phyloP scores from a whole-genome alignment of 2,329 filamentous ascomycete genomes.

The Hypoxylon sp. region DNA sequence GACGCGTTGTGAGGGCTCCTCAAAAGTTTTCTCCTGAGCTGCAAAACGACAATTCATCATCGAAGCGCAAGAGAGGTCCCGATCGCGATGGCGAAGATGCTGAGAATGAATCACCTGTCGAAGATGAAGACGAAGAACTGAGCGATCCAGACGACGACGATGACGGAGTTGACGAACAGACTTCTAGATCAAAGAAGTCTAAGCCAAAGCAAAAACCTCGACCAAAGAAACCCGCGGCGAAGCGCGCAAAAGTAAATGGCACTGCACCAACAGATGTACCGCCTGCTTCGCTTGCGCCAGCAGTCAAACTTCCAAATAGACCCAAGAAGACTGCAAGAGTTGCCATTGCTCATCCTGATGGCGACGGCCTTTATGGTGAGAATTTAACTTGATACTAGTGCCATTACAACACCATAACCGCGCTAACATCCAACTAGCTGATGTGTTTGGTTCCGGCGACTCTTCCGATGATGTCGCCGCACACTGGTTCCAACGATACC shows the following conservation, averaged over 20 bases:
- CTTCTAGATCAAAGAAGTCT: constrained; percentile 57
- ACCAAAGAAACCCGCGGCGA: constrained; percentile 71
- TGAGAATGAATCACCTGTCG: constrained; percentile 57
- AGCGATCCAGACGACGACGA: constrained; percentile 62
- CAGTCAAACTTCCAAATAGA: constrained; percentile 62
- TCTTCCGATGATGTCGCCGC: constrained; percentile 70
- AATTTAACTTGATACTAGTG: constrained; percentile 22
- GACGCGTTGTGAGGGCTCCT: constrained; percentile 75
- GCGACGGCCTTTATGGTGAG: constrained; percentile 71
- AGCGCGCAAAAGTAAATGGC: constrained; percentile 76
- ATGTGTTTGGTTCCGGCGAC: constrained; percentile 74
- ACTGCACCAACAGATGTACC: constrained; percentile 57
- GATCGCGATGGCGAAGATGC: constrained; percentile 64
- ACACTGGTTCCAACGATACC: constrained; percentile 73
- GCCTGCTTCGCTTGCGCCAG: constrained; percentile 57
- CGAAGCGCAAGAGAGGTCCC: constrained; percentile 71
- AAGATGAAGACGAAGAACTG: constrained; percentile 59
- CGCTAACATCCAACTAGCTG: constrained; percentile 62
- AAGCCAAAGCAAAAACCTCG: constrained; percentile 62
- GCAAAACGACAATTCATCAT: constrained; percentile 56
- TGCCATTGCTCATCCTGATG: constrained; percentile 65
- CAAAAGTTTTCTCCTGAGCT: constrained; percentile 72
- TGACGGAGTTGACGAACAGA: constrained; percentile 63
- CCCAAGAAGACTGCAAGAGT: constrained; percentile 71
- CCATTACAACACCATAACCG: neutral